Evolutionary conservation across 192 early-diverging fungal species (phyloP), one percentile per base, ranked within the genome.

Genomic region (Podila epigama): DNA sequence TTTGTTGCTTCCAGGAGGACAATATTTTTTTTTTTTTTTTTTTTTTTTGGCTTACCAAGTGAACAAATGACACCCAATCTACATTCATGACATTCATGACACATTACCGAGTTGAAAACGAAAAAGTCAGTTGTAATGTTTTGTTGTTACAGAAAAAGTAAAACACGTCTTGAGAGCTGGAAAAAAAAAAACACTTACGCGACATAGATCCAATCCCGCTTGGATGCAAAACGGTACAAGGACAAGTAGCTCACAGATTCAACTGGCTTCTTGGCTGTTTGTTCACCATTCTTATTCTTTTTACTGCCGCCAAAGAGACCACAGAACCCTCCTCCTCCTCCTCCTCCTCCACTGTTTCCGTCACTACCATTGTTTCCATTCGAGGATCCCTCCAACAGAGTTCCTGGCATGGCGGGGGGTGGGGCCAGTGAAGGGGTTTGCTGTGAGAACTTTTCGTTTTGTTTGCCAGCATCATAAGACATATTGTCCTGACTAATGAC

Each of bases 191-290:
- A n/a, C 6, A 22, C 62, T 53, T 61, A 64, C 78, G 28, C n/a
- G 62, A 79, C 62, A 54, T 58, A 25, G 69, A 28, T 28, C 75
- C 80, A 82, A 81, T 93, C 92, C 12, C 53, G 10, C 6, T 54
- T 57, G 50, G 85, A 85, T 0, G 91, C 87, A 62, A 89, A 95
- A 12, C 89, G 83, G 59, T 86, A 93, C 20, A 95, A 79, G 71
- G 87, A 64, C 27, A 70, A 40, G 25, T 89, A 62, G 8, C 85
- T 63, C 0, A 92, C 86, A 56, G 83, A 35, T 9, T 83, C 85
- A 28, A 71, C 42, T 63, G 80, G 82, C 25, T 82, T 72, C 52
- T 81, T 83, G 12, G 33, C 12, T 18, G 15, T 22, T 32, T 56
- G 20, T 4, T 13, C 6, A 13, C 20, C 28, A 34, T 56, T 32